Evolutionary conservation across 306 rosid genomes (phyloP).

Genomic region (Chamaecrista fasciculata): DNA sequence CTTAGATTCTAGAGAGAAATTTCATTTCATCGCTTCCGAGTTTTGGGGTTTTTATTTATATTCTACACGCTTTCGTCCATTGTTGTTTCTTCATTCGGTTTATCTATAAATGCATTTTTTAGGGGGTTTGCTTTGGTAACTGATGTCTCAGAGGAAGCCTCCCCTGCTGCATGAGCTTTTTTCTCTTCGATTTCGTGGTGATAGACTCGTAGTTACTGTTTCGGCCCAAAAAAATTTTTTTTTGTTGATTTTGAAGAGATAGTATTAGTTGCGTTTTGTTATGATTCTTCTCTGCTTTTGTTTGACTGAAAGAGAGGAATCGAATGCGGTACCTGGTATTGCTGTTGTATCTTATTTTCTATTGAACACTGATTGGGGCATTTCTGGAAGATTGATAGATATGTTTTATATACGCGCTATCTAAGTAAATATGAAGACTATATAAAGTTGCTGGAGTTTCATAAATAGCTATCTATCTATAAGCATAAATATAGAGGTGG

Average conservation of each 20-base stretch:
- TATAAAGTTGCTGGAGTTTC: neutral
- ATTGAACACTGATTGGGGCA: neutral
- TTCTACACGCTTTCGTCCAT: neutral
- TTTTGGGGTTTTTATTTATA: conserved; percentile 2
- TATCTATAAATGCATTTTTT: neutral
- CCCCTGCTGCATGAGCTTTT: neutral
- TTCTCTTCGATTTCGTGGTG: neutral
- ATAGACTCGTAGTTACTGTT: neutral
- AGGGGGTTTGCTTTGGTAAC: neutral
- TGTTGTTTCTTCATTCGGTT: neutral
- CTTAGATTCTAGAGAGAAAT: neutral
- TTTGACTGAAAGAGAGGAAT: neutral
- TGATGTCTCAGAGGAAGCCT: conserved; percentile 22
- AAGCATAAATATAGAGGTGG: neutral
- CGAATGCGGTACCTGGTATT: neutral
- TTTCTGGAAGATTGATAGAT: neutral
- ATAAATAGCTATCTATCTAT: neutral
- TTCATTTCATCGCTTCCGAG: neutral
- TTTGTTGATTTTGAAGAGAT: conserved; percentile 12
- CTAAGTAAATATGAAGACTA: neutral
- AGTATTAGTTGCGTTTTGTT: too few species aligned
- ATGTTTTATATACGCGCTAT: neutral
- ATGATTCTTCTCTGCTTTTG: neutral
- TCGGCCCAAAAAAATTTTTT: neutral
- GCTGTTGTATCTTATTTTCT: neutral